Percentiles rank a stretch among this genome's conserved stretches.
Evolutionary conservation across 352 stramenopile genomes (phyloP).

Genomic region (Plasmopara muralis): DNA sequence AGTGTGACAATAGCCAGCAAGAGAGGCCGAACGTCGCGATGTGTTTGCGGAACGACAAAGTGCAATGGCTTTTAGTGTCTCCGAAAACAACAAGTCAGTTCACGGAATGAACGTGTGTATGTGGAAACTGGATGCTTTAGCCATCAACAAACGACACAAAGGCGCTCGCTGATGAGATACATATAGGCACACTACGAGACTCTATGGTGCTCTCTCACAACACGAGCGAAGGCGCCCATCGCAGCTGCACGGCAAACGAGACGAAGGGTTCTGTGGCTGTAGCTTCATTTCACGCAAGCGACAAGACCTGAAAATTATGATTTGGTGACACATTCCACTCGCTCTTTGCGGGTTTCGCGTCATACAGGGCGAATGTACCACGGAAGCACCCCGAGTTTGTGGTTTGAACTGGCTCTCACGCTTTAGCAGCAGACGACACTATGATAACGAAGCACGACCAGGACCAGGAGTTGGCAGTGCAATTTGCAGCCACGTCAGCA

Average conservation of each 20-base stretch:
- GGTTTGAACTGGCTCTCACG: conserved; percentile 7
- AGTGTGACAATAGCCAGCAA: conserved; percentile 7
- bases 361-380: conserved; percentile 2
- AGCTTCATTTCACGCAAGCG: conserved; percentile 11
- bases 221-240: background rate
- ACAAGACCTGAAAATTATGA: conserved; percentile 9
- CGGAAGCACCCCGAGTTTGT: conserved; percentile 3
- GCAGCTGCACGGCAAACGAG: conserved; percentile 21
- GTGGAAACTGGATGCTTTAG: background rate
- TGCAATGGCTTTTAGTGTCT: background rate
- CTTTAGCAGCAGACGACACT: background rate
- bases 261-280: conserved; percentile 15
- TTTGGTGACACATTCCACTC: conserved; percentile 5
- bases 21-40: background rate
- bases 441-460: conserved; percentile 1
- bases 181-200: background rate
- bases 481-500: conserved; percentile 4
- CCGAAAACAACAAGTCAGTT: background rate
- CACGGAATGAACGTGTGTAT: background rate
- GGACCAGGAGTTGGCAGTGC: conserved; percentile 1
- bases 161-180: background rate
- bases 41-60: background rate
- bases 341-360: background rate
- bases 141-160: conserved; percentile 4
- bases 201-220: background rate